Conservation (phyloP, 2,329 filamentous ascomycete species). For the Ilyonectria robusta region DNA sequence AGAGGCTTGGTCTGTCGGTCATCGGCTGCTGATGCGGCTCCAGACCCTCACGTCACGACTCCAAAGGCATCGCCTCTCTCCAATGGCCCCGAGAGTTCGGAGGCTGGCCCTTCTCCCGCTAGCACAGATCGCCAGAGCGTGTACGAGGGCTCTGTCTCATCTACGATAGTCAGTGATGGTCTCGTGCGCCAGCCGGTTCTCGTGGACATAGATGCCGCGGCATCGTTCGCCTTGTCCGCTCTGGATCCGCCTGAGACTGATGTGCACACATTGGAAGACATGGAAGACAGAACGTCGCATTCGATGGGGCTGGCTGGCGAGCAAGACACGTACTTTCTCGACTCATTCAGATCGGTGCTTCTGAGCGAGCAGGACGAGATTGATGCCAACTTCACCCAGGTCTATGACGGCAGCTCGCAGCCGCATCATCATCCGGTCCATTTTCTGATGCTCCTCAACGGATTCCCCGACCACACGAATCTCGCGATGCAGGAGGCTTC, state of each 20-base stretch:
- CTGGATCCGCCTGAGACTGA: conserved; percentile 27
- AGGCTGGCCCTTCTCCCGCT: neutral
- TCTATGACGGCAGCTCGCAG: conserved; percentile 53
- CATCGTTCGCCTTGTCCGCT: conserved; percentile 20
- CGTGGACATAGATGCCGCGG: neutral
- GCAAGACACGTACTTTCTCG: conserved; percentile 62
- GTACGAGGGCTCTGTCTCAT: conserved; percentile 29
- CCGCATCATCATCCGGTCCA: conserved; percentile 59
- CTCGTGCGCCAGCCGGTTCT: conserved; percentile 37
- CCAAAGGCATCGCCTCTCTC: conserved; percentile 9
- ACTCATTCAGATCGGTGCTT: conserved; percentile 62
- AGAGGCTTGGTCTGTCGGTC: conserved; percentile 53
- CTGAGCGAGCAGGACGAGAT: conserved; percentile 60
- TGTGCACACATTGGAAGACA: conserved; percentile 59
- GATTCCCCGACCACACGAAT: conserved; percentile 60
- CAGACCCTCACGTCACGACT: neutral
- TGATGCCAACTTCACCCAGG: conserved; percentile 61
- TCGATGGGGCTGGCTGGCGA: conserved; percentile 61
- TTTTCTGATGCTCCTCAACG: conserved; percentile 61
- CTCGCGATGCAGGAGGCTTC: conserved; percentile 56
- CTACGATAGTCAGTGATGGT: conserved; percentile 46
- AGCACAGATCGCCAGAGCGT: conserved; percentile 4
- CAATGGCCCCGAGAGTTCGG: neutral
- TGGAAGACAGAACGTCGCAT: conserved; percentile 58
- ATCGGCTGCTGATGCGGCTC: conserved; percentile 40